Evolutionary conservation across 768 basidiomycete species (phyloP).

Genomic region (Amanita polypyramis): DNA sequence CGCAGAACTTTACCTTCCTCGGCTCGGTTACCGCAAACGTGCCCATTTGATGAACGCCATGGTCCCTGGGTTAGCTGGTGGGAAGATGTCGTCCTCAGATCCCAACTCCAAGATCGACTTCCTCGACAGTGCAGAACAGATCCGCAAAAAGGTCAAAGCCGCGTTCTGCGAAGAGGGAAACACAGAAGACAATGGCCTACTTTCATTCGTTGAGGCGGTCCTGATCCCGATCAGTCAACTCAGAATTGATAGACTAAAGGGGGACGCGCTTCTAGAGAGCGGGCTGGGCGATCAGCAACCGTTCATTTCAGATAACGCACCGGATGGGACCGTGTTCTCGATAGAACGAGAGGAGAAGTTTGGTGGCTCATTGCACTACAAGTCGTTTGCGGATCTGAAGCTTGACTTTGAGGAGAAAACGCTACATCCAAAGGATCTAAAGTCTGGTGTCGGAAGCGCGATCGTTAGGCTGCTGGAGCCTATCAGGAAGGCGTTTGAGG

Average conservation of each 20-base stretch:
- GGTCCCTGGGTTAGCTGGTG: conserved; percentile 90
- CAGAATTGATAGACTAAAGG: conserved; percentile 46
- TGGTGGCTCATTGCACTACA: conserved; percentile 74
- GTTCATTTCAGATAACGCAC: conserved; percentile 61
- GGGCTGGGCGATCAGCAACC: conserved; percentile 44
- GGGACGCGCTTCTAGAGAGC: conserved; percentile 38
- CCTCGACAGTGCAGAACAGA: conserved; percentile 73
- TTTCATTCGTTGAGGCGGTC: conserved; percentile 80
- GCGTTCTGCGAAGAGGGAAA: conserved; percentile 96
- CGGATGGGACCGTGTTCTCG: conserved; percentile 73
- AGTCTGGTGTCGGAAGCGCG: conserved; percentile 62
- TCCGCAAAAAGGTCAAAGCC: conserved; percentile 82
- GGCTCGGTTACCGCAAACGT: conserved; percentile 86
- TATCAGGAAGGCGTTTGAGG: conserved; percentile 68
- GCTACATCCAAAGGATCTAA: conserved; percentile 87
- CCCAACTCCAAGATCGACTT: conserved; percentile 98
- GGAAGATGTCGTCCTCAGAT: conserved; percentile 98
- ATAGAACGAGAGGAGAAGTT: conserved; percentile 70
- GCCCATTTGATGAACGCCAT: conserved; percentile 98
- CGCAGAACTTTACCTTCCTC: conserved; percentile 91
- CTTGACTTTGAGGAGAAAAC: conserved; percentile 65
- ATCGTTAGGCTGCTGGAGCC: conserved; percentile 72
- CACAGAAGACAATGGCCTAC: conserved; percentile 76
- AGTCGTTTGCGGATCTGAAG: conserved; percentile 52
- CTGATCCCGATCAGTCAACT: conserved; percentile 79